Evolutionary conservation across 306 rosid genomes (phyloP).

Genomic region (Morella rubra): DNA sequence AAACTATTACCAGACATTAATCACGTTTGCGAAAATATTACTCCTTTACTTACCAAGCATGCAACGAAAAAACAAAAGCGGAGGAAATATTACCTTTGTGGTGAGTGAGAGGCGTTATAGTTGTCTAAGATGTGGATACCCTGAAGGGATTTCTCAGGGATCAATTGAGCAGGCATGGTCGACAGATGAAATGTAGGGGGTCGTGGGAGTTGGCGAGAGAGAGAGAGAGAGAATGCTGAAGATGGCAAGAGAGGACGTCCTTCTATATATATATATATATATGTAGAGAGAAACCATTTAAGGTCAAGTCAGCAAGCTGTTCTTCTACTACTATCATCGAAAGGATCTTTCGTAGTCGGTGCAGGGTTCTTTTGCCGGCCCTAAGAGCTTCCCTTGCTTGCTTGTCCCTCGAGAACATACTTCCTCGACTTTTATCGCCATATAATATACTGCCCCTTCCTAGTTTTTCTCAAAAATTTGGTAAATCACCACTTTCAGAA

Average conservation of each 20-base stretch:
- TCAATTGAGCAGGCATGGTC: slow-evolving; percentile 63
- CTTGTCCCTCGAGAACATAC: slow-evolving; percentile 9
- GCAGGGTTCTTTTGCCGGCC: too few species aligned
- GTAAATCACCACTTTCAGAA: neutral
- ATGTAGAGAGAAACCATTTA: neutral
- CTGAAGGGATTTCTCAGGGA: slow-evolving; percentile 58
- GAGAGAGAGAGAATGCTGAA: neutral
- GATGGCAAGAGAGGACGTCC: neutral
- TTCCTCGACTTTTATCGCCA: neutral
- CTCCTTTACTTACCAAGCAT: neutral
- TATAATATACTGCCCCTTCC: neutral
- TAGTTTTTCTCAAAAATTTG: neutral
- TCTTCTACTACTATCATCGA: too few species aligned
- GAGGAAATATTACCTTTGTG: slow-evolving; percentile 41
- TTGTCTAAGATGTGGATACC: slow-evolving; percentile 36
- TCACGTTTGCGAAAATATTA: too few species aligned
- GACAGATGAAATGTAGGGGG: too few species aligned
- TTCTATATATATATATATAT: neutral
- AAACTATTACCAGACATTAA: neutral
- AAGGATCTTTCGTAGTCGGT: too few species aligned
- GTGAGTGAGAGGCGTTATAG: slow-evolving; percentile 35
- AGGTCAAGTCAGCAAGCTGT: neutral
- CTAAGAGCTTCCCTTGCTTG: too few species aligned
- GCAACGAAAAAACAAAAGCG: neutral
- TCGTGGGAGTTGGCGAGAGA: too few species aligned